Conservation (phyloP, 179 eudicot species). For the Beta corolliflora region DNA sequence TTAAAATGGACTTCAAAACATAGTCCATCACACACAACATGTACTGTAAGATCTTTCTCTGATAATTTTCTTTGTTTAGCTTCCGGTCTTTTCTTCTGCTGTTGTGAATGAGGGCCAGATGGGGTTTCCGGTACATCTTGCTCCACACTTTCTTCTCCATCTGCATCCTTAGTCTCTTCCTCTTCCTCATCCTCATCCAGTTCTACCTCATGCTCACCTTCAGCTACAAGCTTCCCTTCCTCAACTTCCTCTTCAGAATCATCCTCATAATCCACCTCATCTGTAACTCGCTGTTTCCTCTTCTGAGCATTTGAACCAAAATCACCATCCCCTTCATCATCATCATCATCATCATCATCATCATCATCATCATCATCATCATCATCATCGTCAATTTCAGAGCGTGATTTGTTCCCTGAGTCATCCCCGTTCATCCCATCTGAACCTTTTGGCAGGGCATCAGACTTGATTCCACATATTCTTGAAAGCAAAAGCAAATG, state of each 20-base stretch:
- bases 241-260: conserved; percentile 44
- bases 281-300: conserved; percentile 58
- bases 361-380: conserved; percentile 45
- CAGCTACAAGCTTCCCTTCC: conserved; percentile 32
- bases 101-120: conserved; percentile 36
- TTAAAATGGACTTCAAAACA: conserved; percentile 67
- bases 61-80: conserved; percentile 13
- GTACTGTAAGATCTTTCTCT: conserved; percentile 32
- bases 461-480: conserved; percentile 68
- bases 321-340: conserved; percentile 58
- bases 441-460: conserved; percentile 37
- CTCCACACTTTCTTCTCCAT: conserved; percentile 34
- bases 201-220: conserved; percentile 32
- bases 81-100: conserved; percentile 21
- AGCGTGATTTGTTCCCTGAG: conserved; percentile 26
- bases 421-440: conserved; percentile 50
- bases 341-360: no score
- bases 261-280: conserved; percentile 89
- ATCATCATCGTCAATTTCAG: conserved; percentile 32
- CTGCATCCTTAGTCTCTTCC: conserved; percentile 23
- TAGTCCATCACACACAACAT: conserved; percentile 39
- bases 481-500: conserved; percentile 61
- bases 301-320: conserved; percentile 60
- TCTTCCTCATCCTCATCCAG: conserved; percentile 26
- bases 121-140: conserved; percentile 24